Evolutionary conservation across 306 rosid species (phyloP).

Genomic region (Trifolium subterraneum): DNA sequence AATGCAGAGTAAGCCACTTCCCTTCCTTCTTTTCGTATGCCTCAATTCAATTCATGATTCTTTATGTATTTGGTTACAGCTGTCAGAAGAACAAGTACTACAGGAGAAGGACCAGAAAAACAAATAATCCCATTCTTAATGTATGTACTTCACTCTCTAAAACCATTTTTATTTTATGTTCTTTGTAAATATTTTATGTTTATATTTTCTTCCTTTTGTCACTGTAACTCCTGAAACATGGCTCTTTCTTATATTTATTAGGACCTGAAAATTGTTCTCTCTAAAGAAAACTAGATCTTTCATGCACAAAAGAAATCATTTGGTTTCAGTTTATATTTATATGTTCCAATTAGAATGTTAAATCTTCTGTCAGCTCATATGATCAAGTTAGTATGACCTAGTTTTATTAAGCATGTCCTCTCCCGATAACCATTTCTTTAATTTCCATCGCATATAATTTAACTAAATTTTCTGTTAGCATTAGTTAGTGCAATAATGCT

Average conservation of each 20-base stretch:
- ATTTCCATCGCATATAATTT: neutral
- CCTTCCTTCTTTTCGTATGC: too few relatives aligned
- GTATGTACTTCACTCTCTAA: conserved; percentile 40
- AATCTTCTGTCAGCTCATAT: conserved; percentile 1
- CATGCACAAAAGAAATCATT: neutral
- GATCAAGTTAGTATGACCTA: neutral
- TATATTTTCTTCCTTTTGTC: neutral
- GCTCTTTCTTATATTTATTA: too few relatives aligned
- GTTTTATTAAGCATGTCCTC: conserved; percentile 7
- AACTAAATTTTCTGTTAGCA: conserved; percentile 29
- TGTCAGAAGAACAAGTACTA: conserved; percentile 30
- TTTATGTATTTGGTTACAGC: conserved; percentile 37
- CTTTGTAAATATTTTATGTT: too few relatives aligned
- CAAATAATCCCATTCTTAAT: conserved; percentile 34
- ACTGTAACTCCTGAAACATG: neutral
- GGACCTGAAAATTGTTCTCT: neutral
- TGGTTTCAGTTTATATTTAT: conserved; percentile 10
- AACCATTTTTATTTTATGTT: conserved; percentile 22
- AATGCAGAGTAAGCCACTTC: too few relatives aligned
- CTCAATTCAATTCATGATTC: neutral
- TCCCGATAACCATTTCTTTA: conserved; percentile 12
- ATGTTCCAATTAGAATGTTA: conserved; percentile 6
- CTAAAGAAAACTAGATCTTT: neutral
- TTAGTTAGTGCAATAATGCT: conserved; percentile 12
- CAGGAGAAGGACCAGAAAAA: conserved; percentile 43